phyloP scores from a whole-genome alignment of 441 rosid genomes.

The Adansonia rubrostipa region DNA sequence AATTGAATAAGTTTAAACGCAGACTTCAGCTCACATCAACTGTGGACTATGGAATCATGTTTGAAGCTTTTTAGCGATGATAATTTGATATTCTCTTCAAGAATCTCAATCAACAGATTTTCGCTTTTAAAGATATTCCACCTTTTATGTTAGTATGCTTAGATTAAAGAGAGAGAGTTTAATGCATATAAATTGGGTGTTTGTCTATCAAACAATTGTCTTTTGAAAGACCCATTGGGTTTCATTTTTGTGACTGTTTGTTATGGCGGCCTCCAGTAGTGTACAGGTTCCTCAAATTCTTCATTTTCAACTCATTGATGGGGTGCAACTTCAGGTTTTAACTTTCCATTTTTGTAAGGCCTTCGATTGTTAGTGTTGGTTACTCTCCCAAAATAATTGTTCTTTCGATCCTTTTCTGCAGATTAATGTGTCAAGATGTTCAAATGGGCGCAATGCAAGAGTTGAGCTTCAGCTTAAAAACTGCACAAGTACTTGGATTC shows the following conservation, averaged over 20 bases:
- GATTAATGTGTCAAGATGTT: constrained; percentile 57
- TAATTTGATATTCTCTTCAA: constrained; percentile 8
- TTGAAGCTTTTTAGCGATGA: constrained; percentile 17
- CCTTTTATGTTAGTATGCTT: constrained; percentile 19
- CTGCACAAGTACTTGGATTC: constrained; percentile 61
- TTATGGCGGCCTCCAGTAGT: constrained; percentile 51
- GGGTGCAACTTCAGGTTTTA: constrained; percentile 64
- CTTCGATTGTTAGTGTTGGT: not conserved
- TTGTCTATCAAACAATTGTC: constrained; percentile 6
- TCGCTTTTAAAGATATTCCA: constrained; percentile 4
- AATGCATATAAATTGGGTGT: constrained; percentile 11
- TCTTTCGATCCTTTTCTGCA: constrained; percentile 28
- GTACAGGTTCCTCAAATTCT: constrained; percentile 39
- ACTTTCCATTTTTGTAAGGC: constrained; percentile 19
- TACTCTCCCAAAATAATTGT: constrained; percentile 18
- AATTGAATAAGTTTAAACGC: not conserved
- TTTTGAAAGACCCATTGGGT: not conserved
- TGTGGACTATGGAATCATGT: constrained; percentile 11
- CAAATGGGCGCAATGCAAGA: constrained; percentile 53
- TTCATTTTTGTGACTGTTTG: constrained; percentile 28
- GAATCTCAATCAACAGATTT: constrained; percentile 16
- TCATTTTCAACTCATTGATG: constrained; percentile 62
- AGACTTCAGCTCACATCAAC: constrained; percentile 12
- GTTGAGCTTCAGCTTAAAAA: constrained; percentile 66
- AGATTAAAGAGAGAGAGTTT: not conserved